Base-by-base conservation (phyloP, 768 basidiomycete species). In the Phlebiopsis flavidoalba region DNA sequence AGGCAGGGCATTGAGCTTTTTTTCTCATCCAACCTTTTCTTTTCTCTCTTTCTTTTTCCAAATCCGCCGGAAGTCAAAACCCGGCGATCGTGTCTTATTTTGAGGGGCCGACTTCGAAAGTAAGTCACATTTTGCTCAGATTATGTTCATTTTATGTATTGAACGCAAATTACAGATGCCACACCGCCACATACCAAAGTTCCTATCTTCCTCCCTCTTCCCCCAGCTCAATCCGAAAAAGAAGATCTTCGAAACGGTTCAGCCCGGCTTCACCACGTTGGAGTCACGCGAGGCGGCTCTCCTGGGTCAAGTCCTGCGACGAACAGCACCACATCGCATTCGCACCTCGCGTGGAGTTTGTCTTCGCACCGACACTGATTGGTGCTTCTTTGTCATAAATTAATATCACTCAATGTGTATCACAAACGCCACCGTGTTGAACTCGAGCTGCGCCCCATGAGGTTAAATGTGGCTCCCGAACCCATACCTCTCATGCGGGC, bases 191-290 rank as follows among this genome's bases (percentile, higher is more conserved):
- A n/a, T n/a, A n/a, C n/a, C n/a, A n/a, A n/a, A n/a, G n/a, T n/a
- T n/a, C n/a, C n/a, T n/a, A n/a, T n/a, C n/a, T n/a, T n/a, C n/a
- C n/a, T n/a, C n/a, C n/a, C n/a, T n/a, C n/a, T n/a, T 96, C 22
- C 69, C 88, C 7, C 93, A 95, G 68, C 79, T 99, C 60, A 98
- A 98, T 74, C 97, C 97, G 12, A 99, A 98, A 78, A 98, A 97
- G 80, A 99, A 98, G 77, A 91, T 98, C 35, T 99, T 98, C 68
- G 97, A 99, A 76, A 89, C 95, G 0, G 85, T 99, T 53, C 97
- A 97, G 71, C 94, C 95, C 54, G 89, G 93, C 88, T 97, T 99
- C 71, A 94, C 81, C 40, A 98, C 97, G 6, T 80, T 98, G 5
- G 89, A 95, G 58, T 84, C 84, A 15, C 83, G 76, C 64, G 94